A percentile compares a stretch with the other conserved stretches of the same genome.
Conservation (phyloP, 805 yeast species). For the Nematodospora valgi region DNA sequence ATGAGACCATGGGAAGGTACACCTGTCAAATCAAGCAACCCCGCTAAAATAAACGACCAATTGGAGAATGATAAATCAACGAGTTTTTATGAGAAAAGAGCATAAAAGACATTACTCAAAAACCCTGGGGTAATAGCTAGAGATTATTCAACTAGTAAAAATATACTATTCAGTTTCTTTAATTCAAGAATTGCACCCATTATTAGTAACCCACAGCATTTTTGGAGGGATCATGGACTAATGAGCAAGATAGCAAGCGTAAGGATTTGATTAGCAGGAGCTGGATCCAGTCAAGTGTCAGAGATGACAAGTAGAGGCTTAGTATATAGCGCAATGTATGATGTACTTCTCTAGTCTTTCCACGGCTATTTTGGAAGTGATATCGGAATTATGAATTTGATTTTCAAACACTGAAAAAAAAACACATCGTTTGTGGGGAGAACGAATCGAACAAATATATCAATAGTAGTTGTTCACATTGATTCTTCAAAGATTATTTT, state of each 20-base stretch:
- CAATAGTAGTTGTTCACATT: no score
- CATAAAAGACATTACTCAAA: constrained; percentile 8
- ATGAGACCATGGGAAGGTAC: constrained; percentile 56
- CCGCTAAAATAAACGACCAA: neutral
- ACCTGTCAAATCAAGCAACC: neutral
- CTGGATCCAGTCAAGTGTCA: constrained; percentile 46
- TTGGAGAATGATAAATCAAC: neutral
- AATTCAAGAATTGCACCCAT: constrained; percentile 21
- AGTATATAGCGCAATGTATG: no score
- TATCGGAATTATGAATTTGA: no score
- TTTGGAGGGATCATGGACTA: constrained; percentile 66
- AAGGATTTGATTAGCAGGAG: constrained; percentile 52
- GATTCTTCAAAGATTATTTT: no score
- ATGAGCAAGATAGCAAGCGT: constrained; percentile 42
- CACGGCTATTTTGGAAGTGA: no score
- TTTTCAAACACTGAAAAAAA: neutral
- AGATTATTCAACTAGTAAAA: constrained; percentile 18
- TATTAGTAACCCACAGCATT: constrained; percentile 37
- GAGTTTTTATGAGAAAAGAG: constrained; percentile 7
- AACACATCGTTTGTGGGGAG: neutral
- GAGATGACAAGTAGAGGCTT: constrained; percentile 11
- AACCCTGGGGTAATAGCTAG: constrained; percentile 19
- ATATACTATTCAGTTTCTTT: constrained; percentile 21
- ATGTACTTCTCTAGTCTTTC: no score
- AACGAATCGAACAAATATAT: no score